These are phyloP conservation scores for Citeromyces hawaiiensis DNA, from an alignment of 1,139 yeast species.

Conservation along the genomic window DNA sequence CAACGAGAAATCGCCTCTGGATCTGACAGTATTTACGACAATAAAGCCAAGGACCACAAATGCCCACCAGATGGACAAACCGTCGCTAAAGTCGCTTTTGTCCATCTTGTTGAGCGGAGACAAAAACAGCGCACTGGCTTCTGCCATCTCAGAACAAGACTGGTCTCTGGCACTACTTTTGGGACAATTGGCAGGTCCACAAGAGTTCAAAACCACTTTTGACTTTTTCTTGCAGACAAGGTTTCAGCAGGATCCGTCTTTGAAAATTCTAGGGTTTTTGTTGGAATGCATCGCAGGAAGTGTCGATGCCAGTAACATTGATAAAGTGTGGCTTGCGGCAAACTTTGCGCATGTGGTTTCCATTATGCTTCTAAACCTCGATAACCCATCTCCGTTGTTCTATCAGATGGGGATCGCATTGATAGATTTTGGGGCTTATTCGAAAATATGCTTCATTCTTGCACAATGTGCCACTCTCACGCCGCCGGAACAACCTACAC, in stretches of 20 bases:
- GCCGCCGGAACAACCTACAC: slow-evolving; percentile 12
- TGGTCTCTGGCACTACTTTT: slow-evolving; percentile 72
- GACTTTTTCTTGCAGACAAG: slow-evolving; percentile 31
- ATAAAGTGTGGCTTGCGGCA: slow-evolving; percentile 14
- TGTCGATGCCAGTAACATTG: not conserved
- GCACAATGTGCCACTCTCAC: slow-evolving; percentile 16
- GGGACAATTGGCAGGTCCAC: slow-evolving; percentile 53
- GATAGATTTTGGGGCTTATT: slow-evolving; percentile 19
- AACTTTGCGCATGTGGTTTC: slow-evolving; percentile 15
- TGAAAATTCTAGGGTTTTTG: slow-evolving; percentile 8
- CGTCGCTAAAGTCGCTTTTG: slow-evolving; percentile 14
- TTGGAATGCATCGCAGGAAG: not conserved
- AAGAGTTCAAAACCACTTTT: slow-evolving; percentile 46
- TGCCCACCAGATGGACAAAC: slow-evolving; percentile 10
- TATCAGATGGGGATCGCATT: slow-evolving; percentile 41
- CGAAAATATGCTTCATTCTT: slow-evolving; percentile 11
- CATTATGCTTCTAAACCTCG: slow-evolving; percentile 13
- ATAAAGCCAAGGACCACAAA: slow-evolving; percentile 7
- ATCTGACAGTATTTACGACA: not conserved
- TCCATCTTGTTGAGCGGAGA: slow-evolving; percentile 44
- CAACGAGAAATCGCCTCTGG: slow-evolving; percentile 1
- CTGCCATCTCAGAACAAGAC: slow-evolving; percentile 49
- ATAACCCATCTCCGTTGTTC: slow-evolving; percentile 28
- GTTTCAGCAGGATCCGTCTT: slow-evolving; percentile 15
- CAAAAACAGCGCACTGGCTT: slow-evolving; percentile 49